These are phyloP conservation scores for Umbelopsis sp. DNA, from an alignment of 192 early-diverging fungal species.

Conservation along the genomic window DNA sequence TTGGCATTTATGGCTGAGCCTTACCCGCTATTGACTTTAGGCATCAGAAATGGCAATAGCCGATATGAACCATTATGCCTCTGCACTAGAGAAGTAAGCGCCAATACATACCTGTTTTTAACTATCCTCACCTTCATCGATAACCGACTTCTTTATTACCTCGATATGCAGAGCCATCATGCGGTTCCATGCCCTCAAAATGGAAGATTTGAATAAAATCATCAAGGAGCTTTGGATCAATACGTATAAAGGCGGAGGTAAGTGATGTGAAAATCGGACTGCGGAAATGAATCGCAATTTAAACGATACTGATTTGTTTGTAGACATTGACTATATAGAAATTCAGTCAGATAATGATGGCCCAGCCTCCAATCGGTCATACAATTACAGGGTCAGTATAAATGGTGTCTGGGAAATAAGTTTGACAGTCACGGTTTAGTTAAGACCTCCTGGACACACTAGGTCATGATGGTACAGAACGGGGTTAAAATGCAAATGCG, in stretches of 20 bases:
- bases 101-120: not conserved
- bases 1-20: not conserved
- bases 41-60: slow-evolving; percentile 76
- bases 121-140: slow-evolving; percentile 11
- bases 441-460: not conserved
- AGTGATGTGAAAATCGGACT: not conserved
- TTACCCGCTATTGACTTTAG: slow-evolving; percentile 19
- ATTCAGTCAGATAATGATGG: slow-evolving; percentile 88
- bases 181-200: slow-evolving; percentile 89
- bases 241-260: slow-evolving; percentile 90
- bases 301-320: not conserved
- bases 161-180: slow-evolving; percentile 86
- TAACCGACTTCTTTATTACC: not conserved
- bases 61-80: slow-evolving; percentile 85
- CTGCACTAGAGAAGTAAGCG: slow-evolving; percentile 72
- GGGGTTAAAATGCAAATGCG: slow-evolving; percentile 89
- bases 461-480: slow-evolving; percentile 92
- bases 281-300: not conserved
- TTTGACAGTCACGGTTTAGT: not conserved
- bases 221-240: slow-evolving; percentile 96
- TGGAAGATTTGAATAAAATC: slow-evolving; percentile 96
- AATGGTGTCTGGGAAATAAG: not conserved
- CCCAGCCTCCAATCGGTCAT: slow-evolving; percentile 66
- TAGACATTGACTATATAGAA: slow-evolving; percentile 96
- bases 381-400: slow-evolving; percentile 81